phyloP scores from a whole-genome alignment of 805 yeast genomes.

The Pichia thaimueangensis region DNA sequence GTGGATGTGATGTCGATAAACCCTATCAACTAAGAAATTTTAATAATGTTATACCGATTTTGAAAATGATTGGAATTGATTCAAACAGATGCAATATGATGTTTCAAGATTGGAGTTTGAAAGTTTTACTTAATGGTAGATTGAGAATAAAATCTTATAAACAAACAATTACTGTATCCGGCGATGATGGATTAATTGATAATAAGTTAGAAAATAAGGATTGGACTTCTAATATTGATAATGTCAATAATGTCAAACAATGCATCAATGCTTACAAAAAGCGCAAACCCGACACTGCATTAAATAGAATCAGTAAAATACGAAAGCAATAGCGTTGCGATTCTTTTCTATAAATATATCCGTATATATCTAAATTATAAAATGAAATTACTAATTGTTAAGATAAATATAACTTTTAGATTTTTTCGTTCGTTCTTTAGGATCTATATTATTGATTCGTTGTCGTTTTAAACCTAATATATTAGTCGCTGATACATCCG shows the following conservation, averaged over 20 bases:
- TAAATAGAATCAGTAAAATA: slow-evolving; percentile 22
- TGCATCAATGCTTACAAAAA: slow-evolving; percentile 18
- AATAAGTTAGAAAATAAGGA: slow-evolving; percentile 21
- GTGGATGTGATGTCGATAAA: slow-evolving; percentile 59
- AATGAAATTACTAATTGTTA: too few species aligned
- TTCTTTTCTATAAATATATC: neutral
- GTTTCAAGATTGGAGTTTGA: slow-evolving; percentile 52
- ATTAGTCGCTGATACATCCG: too few species aligned
- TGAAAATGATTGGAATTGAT: slow-evolving; percentile 66
- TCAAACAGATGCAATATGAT: slow-evolving; percentile 53
- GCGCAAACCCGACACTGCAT: slow-evolving; percentile 12
- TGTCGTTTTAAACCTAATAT: too few species aligned
- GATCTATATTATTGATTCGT: too few species aligned
- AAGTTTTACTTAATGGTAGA: slow-evolving; percentile 66
- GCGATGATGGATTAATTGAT: slow-evolving; percentile 32
- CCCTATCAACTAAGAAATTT: slow-evolving; percentile 50
- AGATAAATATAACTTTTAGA: slow-evolving; percentile 3
- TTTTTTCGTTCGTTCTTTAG: neutral
- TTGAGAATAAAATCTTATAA: slow-evolving; percentile 69
- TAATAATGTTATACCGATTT: slow-evolving; percentile 60
- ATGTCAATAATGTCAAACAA: slow-evolving; percentile 14
- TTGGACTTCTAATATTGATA: slow-evolving; percentile 9
- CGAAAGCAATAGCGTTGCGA: too few species aligned
- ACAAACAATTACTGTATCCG: slow-evolving; percentile 61
- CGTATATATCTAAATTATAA: neutral